Evolutionary conservation across 78 protist species (phyloP), one percentile per base, ranked within the genome.

Genomic region (Isochrysis galbana): DNA sequence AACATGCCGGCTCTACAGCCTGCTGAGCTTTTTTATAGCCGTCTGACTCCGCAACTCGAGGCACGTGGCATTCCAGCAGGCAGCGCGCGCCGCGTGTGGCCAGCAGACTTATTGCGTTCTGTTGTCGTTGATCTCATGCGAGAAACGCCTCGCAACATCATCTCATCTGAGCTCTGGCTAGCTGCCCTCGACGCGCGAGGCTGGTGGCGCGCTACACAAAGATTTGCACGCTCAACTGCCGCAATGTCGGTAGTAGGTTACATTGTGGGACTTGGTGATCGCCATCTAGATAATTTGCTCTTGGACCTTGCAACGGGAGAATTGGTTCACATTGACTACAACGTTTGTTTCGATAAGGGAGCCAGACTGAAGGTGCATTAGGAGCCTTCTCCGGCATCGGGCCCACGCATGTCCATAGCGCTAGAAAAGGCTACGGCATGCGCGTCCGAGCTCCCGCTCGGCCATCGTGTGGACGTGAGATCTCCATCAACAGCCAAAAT

Each of bases 211-310:
- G 48, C 54, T 69, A 47, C 87, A 47, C 80, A 45, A 36, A 10
- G 42, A 21, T 92, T 46, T 86, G 91, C 94, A 48, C 80, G 74
- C n/a, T 89, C 92, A 7, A 0, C 54, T 36, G 92, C 90, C 78
- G 72, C 44, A 26, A 88, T 77, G 88, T 45, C 78, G 34, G 90
- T 92, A 48, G 91, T 95, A 5, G 94, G 94, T n/a, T 92, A 95
- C 87, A 54, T 92, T 67, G 14, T 92, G 5, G 96, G 96, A n/a
- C 89, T 95, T 14, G 96, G 96, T 23, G 96, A 95, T n/a, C 94
- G 96, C 42, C 96, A 95, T 87, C 94, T 93, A 29, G 88, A 77
- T 77, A 96, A 96, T 91, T 11, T 96, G 1, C 34, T 96, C 38
- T 42, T 96, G 39, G 91, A 92, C 91, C 7, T 54, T n/a, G 38